Conservation (phyloP, 192 early-diverging fungal genomes). For the Podochytrium sp. region DNA sequence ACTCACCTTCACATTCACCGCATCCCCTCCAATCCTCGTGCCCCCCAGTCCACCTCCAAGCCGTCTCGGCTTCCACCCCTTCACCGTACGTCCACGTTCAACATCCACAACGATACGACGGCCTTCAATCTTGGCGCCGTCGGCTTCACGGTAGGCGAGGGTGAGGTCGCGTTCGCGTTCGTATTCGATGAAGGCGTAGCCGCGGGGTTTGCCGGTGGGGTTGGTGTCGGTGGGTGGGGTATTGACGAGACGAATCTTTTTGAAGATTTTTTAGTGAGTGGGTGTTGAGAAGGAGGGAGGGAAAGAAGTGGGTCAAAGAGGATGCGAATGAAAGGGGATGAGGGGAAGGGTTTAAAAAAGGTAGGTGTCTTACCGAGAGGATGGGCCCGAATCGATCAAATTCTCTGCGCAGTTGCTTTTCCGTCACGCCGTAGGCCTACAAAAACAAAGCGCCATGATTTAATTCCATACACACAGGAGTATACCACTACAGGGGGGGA, state of each 20-base stretch:
- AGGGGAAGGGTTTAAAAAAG: not conserved
- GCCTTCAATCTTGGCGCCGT: constrained; percentile 84
- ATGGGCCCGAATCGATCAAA: constrained; percentile 84
- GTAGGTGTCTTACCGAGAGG: constrained; percentile 62
- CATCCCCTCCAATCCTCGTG: constrained; percentile 61
- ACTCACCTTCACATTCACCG: constrained; percentile 42
- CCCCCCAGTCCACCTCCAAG: constrained; percentile 82
- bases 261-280: not conserved
- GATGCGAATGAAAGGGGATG: not conserved
- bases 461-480: not conserved
- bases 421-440: constrained; percentile 72
- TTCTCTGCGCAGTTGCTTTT: constrained; percentile 73
- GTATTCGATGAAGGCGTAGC: constrained; percentile 96
- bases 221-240: constrained; percentile 42
- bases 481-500: not conserved
- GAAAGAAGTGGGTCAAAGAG: not conserved
- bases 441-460: not conserved
- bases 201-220: constrained; percentile 72
- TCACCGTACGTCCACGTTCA: constrained; percentile 94
- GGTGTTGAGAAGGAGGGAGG: not conserved
- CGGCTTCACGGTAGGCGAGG: constrained; percentile 83
- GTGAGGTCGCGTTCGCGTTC: constrained; percentile 86
- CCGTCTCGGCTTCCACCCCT: constrained; percentile 90
- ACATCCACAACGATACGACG: constrained; percentile 91
- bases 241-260: constrained; percentile 71